Base-by-base conservation (phyloP, 257 asterid genomes). In the Solanum chilense region DNA sequence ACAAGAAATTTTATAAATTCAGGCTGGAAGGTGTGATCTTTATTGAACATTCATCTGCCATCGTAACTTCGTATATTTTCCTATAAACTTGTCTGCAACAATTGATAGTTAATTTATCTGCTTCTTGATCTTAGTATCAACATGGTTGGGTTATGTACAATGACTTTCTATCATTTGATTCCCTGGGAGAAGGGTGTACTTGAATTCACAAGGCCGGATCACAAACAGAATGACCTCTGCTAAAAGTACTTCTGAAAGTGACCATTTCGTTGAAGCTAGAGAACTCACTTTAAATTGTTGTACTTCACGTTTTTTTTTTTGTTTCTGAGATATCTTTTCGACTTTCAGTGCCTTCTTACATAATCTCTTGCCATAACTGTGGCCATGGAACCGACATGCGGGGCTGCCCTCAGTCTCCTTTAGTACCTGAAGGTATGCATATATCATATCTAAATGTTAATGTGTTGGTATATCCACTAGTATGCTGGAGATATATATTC, bases 311-410 rank as follows among this genome's bases (percentile, higher is more conserved):
- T 39, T 73, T 42, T 25, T 42, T 76, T 73, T 64, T 82, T 47
- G 58, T 52, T 69, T 85, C 89, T 90, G 85, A 87, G 44, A 82
- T 58, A 21, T 35, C 62, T 74, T 88, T 86, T 27, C 33, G 52
- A 86, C 80, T 90, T 84, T 64, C 95, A 97, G 99, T 95, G 99
- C 99, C 99, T 47, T 91, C 99, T 76, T 96, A 89, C 93, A 90
- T 92, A 88, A 90, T 95, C 75, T 90, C 93, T 82, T 97, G 99
- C 80, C 94, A 94, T 87, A 97, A 97, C 89, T 97, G 99, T 91
- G 99, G 99, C 89, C 99, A 97, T 66, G 99, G 99, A 87, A 90
- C 96, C 41, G 99, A 97, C 91, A 71, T 97, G 93, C 98, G 98
- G 2, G 99, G 99, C 69, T 97, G 99, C 85, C 99, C 99, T 73